Evolutionary conservation across 139 green algal species (phyloP), one percentile per base, ranked within the genome.

Genomic region (Volvox reticuliferus): DNA sequence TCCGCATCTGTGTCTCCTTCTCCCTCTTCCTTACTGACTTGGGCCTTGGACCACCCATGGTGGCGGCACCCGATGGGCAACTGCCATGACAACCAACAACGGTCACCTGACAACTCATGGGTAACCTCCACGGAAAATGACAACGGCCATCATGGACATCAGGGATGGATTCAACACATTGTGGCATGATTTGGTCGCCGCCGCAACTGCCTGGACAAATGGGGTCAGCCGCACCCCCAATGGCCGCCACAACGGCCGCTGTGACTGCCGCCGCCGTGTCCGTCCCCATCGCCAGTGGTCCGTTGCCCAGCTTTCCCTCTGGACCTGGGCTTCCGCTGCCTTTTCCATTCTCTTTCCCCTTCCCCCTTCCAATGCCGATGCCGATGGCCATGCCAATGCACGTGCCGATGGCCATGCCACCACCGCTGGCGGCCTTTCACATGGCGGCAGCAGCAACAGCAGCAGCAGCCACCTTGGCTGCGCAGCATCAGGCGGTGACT

Each of bases 341-440:
- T 32, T 77, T 87, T 50, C 61, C 61, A 32, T 87, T 87, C 30
- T 6, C 81, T 50, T 87, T 76, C 61, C 81, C 81, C 5, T 87
- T 87, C 61, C 81, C 33, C 32, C 35, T 89, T 36, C 68, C 37
- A 44, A 73, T 82, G 83, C 5, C 24, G 26, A 44, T 50, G 3
- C 33, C 61, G 55, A 76, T 87, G 62, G n/a, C 44, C 17, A 76
- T 87, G 65, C 36, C 22, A 9, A 80, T 80, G 67, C 35, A 9
- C 20, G n/a, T 68, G 83, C 35, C 35, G 0, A 37, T 76, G 83
- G n/a, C 21, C 24, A 28, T 73, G 65, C 21, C 24, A 12, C 65
- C 67, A 21, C 83, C 83, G 24, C 3, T 68, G 67, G 13, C 79
- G 67, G 83, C 83, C 1, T 37, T 88, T 18, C 83, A 88, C 5